These are phyloP conservation scores for Plasmopara halstedii DNA, from an alignment of 352 stramenopile species.

Conservation along the genomic window DNA sequence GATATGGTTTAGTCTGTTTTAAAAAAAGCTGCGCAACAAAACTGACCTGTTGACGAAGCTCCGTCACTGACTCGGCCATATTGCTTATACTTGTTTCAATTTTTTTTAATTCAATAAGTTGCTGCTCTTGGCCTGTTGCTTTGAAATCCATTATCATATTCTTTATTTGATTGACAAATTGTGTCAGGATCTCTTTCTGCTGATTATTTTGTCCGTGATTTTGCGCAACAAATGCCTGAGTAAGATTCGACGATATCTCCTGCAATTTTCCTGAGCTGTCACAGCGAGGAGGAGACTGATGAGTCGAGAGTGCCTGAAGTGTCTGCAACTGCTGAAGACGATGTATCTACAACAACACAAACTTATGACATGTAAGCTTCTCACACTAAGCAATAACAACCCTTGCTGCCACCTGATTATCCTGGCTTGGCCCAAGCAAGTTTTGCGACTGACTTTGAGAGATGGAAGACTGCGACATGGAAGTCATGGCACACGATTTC, in stretches of 20 bases:
- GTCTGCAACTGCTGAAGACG: conserved; percentile 14
- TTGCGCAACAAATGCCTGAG: conserved; percentile 10
- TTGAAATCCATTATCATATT: conserved; percentile 16
- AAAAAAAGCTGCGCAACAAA: neutral
- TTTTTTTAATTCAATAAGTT: conserved; percentile 4
- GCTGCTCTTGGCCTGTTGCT: conserved; percentile 6
- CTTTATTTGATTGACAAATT: conserved; percentile 14
- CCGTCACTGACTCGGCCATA: conserved; percentile 14
- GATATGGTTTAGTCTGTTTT: no score
- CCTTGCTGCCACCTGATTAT: conserved; percentile 18
- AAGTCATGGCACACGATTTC: conserved; percentile 25
- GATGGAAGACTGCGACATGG: conserved; percentile 37
- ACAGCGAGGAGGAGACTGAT: conserved; percentile 1
- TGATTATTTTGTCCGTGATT: conserved; percentile 13
- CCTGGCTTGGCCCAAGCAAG: conserved; percentile 22
- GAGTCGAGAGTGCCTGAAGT: conserved; percentile 1
- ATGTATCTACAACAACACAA: conserved; percentile 9
- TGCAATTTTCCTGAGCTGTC: conserved; percentile 9
- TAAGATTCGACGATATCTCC: conserved; percentile 9
- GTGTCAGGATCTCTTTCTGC: conserved; percentile 10
- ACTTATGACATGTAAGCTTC: neutral
- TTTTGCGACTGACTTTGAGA: conserved; percentile 31
- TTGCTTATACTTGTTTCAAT: conserved; percentile 9
- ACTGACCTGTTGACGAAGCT: conserved; percentile 26
- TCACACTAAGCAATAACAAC: neutral